Evolutionary conservation across 2,329 filamentous ascomycete species (phyloP), one percentile per base, ranked within the genome.

Genomic region (Xylariaceae sp.): DNA sequence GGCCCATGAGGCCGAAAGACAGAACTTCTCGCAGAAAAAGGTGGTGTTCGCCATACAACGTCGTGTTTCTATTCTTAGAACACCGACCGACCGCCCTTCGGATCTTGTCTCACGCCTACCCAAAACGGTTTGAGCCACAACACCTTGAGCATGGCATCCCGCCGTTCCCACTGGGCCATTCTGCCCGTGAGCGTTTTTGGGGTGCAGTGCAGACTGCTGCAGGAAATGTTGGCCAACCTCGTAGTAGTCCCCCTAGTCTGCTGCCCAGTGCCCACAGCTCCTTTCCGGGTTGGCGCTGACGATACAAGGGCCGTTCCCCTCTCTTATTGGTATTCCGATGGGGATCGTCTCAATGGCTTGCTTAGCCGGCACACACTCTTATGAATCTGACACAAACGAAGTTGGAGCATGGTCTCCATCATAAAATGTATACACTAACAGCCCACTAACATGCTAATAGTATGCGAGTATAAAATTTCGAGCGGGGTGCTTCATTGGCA

Each of bases 341-440:
- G 51, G 51, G 62, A 61, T 64, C 64, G 51, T 59, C 60, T 58
- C 62, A 54, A 60, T 64, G 61, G 59, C 61, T 61, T 62, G 63
- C 63, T 66, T 64, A 62, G 56, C 61, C 62, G 62, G 62, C 37
- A 56, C 55, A 54, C 48, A 55, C 47, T 56, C 49, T 35, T 51
- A n/a, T 51, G 53, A 65, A 63, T 65, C 63, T 62, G 62, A 67
- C 63, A 65, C 57, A 55, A 61, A 51, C 62, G 11, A 51, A 51
- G 30, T 23, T 35, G 49, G 56, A 50, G 48, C 55, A 66, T 55
- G 53, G 63, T 62, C 61, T 61, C 64, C 59, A 60, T 56, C 37
- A 57, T 57, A 30, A 30, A 30, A 30, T 30, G 23, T 30, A 30
- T 5, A 61, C 54, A 45, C 48, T 56, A 49, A 23, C 13, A 10